These are phyloP conservation scores for Sonneratia caseolaris DNA, from an alignment of 345 rosid genomes.

Conservation along the genomic window DNA sequence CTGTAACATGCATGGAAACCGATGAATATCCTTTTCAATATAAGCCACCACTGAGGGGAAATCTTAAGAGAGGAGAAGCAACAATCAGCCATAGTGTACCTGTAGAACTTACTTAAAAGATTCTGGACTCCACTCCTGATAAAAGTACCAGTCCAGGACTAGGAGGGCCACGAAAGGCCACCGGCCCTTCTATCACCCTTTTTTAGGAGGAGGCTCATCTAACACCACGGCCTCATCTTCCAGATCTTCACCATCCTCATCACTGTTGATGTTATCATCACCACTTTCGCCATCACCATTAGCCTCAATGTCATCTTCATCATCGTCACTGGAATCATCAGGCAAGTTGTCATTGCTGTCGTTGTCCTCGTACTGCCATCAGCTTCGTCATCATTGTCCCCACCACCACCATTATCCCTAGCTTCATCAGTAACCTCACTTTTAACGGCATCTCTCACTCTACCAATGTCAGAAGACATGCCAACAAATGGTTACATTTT, in stretches of 20 bases:
- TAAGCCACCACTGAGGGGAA: too few relatives aligned
- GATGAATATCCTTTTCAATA: neutral
- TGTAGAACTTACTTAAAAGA: neutral
- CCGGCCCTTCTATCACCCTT: neutral
- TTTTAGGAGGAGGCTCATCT: slow-evolving; percentile 8
- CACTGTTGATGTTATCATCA: neutral
- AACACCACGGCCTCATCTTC: slow-evolving; percentile 1
- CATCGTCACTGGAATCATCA: slow-evolving; percentile 4
- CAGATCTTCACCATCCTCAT: neutral
- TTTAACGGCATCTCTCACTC: neutral
- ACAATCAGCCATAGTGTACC: neutral
- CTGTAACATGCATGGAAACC: neutral
- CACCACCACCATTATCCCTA: slow-evolving; percentile 1
- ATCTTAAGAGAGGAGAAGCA: neutral
- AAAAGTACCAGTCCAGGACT: neutral
- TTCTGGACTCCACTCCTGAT: neutral
- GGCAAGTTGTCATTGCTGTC: neutral
- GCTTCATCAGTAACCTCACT: slow-evolving; percentile 7
- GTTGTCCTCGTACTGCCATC: neutral
- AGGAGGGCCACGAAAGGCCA: neutral
- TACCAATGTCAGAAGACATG: slow-evolving; percentile 3
- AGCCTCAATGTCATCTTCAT: slow-evolving; percentile 4
- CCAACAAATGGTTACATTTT: neutral
- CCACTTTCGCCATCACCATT: neutral
- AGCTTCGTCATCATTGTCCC: slow-evolving; percentile 1